Percentiles rank a stretch among this genome's conserved stretches.
Conservation (phyloP, 1,284 basidiomycete species). For the Tylopilus sp. region DNA sequence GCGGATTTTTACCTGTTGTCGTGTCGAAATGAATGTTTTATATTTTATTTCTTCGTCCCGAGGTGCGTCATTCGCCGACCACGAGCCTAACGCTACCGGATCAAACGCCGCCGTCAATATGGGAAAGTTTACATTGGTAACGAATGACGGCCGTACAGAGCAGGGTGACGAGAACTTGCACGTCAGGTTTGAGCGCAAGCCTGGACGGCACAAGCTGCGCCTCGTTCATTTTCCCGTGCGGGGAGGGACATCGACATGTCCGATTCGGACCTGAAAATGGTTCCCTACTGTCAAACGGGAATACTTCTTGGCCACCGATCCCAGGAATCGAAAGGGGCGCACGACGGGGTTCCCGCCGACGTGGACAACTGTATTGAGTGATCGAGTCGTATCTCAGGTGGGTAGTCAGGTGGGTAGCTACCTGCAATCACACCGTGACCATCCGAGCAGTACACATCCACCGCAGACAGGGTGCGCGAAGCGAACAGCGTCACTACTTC, state of each 20-base stretch:
- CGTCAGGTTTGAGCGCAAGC: no score
- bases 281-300: no score
- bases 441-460: neutral
- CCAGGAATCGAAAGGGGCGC: neutral
- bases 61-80: constrained; percentile 27
- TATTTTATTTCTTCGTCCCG: constrained; percentile 17
- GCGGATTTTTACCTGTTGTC: neutral
- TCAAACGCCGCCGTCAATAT: constrained; percentile 20
- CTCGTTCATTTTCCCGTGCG: no score
- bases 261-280: no score
- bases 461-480: neutral
- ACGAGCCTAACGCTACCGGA: constrained; percentile 16
- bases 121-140: no score
- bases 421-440: neutral
- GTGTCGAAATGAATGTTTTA: neutral
- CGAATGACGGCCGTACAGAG: no score
- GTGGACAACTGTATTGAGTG: neutral
- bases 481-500: neutral
- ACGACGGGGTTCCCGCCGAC: constrained; percentile 1
- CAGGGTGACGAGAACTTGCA: no score
- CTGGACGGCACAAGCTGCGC: no score
- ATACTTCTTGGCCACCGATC: no score
- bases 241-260: no score
- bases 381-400: neutral
- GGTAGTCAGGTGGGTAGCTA: neutral